Conservation (phyloP, 768 basidiomycete genomes). For the Mycena vulgaris region DNA sequence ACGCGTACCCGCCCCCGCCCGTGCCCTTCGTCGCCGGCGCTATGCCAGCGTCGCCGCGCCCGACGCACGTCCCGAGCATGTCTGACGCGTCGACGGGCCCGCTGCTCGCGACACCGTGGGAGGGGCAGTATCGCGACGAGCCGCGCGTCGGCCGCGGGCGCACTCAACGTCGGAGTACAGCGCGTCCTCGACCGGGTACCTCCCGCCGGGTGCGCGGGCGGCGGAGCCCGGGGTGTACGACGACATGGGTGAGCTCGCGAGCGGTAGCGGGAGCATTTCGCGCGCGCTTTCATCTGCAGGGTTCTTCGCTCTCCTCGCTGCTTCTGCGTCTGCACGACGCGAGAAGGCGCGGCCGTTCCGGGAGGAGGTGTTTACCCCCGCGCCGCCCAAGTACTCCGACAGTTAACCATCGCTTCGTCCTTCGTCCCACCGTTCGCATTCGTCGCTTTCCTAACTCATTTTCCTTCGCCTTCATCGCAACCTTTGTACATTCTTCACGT, state of each 20-base stretch:
- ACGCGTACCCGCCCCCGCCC: constrained; percentile 5
- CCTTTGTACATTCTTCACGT: too few relatives aligned
- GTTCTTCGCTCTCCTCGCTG: too few relatives aligned
- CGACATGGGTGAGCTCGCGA: constrained; percentile 7
- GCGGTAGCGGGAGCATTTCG: constrained; percentile 6
- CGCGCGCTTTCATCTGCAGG: too few relatives aligned
- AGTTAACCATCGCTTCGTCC: too few relatives aligned
- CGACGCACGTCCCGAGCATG: neutral
- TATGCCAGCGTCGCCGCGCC: neutral
- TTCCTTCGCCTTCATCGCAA: too few relatives aligned
- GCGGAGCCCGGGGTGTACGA: neutral
- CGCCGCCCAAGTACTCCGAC: constrained; percentile 28
- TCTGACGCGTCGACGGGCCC: constrained; percentile 13
- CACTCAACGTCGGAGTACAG: neutral
- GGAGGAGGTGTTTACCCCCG: constrained; percentile 9
- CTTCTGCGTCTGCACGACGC: too few relatives aligned
- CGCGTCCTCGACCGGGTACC: neutral
- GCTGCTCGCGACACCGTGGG: constrained; percentile 1
- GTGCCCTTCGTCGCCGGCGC: constrained; percentile 17
- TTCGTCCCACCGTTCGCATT: too few relatives aligned
- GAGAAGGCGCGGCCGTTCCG: constrained; percentile 23
- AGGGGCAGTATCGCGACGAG: neutral
- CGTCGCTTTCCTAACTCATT: too few relatives aligned
- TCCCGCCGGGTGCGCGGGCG: constrained; percentile 4
- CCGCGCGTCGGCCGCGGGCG: neutral